Evolutionary conservation across 2,329 filamentous ascomycete species (phyloP), one percentile per base, ranked within the genome.

Genomic region (Fusarium sp.): DNA sequence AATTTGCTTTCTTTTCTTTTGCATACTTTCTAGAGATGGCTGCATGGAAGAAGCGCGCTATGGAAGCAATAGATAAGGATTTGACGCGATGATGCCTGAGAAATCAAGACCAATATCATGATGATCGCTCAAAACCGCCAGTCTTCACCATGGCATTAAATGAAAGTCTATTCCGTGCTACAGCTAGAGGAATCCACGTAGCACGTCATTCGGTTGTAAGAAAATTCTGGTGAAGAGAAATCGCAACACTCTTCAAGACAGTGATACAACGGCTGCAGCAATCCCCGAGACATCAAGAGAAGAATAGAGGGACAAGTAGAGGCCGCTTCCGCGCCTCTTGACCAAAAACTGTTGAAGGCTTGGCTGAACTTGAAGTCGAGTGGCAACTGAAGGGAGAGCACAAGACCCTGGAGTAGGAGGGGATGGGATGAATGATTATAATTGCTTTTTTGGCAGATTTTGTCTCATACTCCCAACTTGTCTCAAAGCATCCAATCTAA

Each of bases 361-460:
- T 42, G 57, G n/a, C 39, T 50, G 31, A 46, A 46, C 25, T 17
- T 29, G 14, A 20, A 45, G 44, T 25, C n/a, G 33, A 39, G 50
- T 33, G 38, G 27, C 29, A 60, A 60, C 52, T 45, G 36, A 35
- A 66, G 64, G 54, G 62, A 52, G 60, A 27, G 35, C 36, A 44
- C n/a, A 49, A 38, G 22, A 29, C 15, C 17, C 36, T 25, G 14
- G 47, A 25, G 31, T 20, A 18, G n/a, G 47, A 50, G 31, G 47
- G 47, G 47, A 25, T 20, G 47, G 38, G 31, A 17, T 22, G 44
- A 12, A 31, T 12, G 45, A 14, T 20, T 54, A 7, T 39, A 14
- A 57, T 68, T 68, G 38, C 42, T 68, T 68, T 31, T 31, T 68
- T 38, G 27, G 18, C 11, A 29, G 13, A 11, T 5, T 61, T 42